These are phyloP conservation scores for Cyclotella baltica DNA, from an alignment of 108 stramenopile genomes.

Conservation along the genomic window DNA sequence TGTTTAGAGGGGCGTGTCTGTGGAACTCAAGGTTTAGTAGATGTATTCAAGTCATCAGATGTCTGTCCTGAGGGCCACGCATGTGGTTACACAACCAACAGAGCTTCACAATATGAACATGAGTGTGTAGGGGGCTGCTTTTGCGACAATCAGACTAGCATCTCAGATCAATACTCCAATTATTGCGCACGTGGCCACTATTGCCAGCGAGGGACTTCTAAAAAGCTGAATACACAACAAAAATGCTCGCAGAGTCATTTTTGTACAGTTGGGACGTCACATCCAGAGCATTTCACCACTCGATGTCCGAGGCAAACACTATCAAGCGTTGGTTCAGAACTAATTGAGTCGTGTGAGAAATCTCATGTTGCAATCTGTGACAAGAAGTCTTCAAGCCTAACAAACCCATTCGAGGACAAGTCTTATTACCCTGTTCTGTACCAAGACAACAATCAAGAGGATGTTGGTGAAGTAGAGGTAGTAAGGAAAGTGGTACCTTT, in stretches of 20 bases:
- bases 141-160: slow-evolving; percentile 60
- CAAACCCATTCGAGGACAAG: slow-evolving; percentile 56
- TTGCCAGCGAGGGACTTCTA: slow-evolving; percentile 71
- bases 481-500: slow-evolving; percentile 69
- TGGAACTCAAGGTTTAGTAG: slow-evolving; percentile 65
- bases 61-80: slow-evolving; percentile 74
- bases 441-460: slow-evolving; percentile 26
- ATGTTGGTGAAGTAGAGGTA: slow-evolving; percentile 66
- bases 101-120: slow-evolving; percentile 67
- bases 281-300: slow-evolving; percentile 31
- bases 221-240: slow-evolving; percentile 52
- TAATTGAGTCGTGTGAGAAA: slow-evolving; percentile 59
- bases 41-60: slow-evolving; percentile 48
- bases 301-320: slow-evolving; percentile 74
- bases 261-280: slow-evolving; percentile 72
- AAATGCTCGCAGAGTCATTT: slow-evolving; percentile 76
- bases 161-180: slow-evolving; percentile 55
- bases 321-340: slow-evolving; percentile 53
- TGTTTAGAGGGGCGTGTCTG: slow-evolving; percentile 81
- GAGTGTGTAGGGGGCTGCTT: slow-evolving; percentile 72
- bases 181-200: slow-evolving; percentile 66
- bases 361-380: slow-evolving; percentile 79
- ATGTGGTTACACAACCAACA: slow-evolving; percentile 76
- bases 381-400: slow-evolving; percentile 49
- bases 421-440: slow-evolving; percentile 67